A percentile compares a stretch with the other conserved stretches of the same genome.
phyloP scores from a whole-genome alignment of 805 yeast species.

The Candida coleopterorum region DNA sequence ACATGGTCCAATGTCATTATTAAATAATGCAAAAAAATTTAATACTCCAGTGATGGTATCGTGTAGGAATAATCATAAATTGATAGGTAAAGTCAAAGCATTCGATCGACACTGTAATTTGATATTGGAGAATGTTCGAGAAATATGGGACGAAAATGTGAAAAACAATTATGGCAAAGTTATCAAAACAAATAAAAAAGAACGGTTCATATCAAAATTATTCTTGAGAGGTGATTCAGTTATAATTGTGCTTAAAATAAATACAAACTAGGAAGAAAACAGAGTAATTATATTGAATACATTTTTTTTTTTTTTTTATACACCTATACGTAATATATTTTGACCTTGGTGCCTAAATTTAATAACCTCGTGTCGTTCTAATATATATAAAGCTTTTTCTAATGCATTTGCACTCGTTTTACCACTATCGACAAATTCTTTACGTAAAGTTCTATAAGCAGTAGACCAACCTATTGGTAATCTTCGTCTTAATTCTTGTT shows the following conservation, averaged over 20 bases:
- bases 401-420: slow-evolving; percentile 65
- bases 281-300: too few species aligned
- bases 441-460: slow-evolving; percentile 72
- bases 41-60: slow-evolving; percentile 80
- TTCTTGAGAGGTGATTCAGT: slow-evolving; percentile 95
- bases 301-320: too few species aligned
- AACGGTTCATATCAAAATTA: slow-evolving; percentile 79
- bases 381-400: slow-evolving; percentile 73
- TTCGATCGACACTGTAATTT: slow-evolving; percentile 95
- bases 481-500: slow-evolving; percentile 80
- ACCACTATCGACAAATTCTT: slow-evolving; percentile 72
- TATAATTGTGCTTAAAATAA: slow-evolving; percentile 63
- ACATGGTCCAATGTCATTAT: slow-evolving; percentile 84
- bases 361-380: slow-evolving; percentile 85
- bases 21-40: slow-evolving; percentile 76
- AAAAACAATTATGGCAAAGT: slow-evolving; percentile 64
- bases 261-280: background rate
- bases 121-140: slow-evolving; percentile 89
- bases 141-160: slow-evolving; percentile 68
- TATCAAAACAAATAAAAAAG: slow-evolving; percentile 58
- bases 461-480: slow-evolving; percentile 97
- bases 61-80: slow-evolving; percentile 87
- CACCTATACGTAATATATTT: slow-evolving; percentile 71
- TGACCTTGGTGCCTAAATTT: slow-evolving; percentile 85
- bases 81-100: slow-evolving; percentile 85